Evolutionary conservation across 129 eudicot species (phyloP).

Genomic region (Flaveria robusta): DNA sequence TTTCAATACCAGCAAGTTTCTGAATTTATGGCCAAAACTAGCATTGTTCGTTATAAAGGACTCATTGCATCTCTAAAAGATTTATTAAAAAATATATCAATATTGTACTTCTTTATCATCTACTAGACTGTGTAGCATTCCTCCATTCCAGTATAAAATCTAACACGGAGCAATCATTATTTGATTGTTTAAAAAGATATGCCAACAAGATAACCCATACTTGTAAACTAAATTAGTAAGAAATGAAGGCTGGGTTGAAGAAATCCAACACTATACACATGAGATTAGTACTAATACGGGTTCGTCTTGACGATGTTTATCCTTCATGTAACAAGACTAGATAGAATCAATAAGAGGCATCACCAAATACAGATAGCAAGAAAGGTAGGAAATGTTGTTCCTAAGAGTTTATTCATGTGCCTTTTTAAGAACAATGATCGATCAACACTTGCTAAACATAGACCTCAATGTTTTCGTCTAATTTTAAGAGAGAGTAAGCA

Average conservation of each 20-base stretch:
- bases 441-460: neutral
- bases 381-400: neutral
- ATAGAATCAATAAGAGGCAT: neutral
- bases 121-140: neutral
- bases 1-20: constrained; percentile 1
- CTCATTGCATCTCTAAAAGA: neutral
- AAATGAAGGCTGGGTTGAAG: neutral
- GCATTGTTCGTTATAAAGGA: neutral
- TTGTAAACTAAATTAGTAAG: neutral
- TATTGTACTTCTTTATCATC: neutral
- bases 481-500: constrained; percentile 1
- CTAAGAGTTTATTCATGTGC: neutral
- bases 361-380: neutral
- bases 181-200: neutral
- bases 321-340: neutral
- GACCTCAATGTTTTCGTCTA: neutral
- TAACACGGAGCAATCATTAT: neutral
- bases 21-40: neutral
- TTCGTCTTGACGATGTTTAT: neutral
- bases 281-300: neutral
- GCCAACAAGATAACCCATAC: neutral
- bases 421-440: neutral
- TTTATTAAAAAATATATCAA: neutral
- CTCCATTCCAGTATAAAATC: neutral
- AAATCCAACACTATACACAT: neutral